These are phyloP conservation scores for Exophiala spinifera DNA, from an alignment of 2,329 filamentous ascomycete species.

Conservation along the genomic window DNA sequence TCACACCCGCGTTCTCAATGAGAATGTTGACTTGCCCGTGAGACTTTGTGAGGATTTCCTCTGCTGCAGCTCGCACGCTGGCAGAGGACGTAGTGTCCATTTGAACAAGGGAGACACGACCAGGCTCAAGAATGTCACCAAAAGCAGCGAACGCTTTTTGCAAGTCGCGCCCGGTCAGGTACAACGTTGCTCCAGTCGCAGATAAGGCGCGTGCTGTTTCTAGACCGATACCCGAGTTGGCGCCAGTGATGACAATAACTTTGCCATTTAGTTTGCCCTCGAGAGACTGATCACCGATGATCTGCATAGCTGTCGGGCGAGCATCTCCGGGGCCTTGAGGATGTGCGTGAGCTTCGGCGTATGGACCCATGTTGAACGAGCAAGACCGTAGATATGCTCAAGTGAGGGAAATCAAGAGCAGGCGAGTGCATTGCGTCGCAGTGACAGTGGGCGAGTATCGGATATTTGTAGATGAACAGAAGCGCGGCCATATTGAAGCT, in stretches of 20 bases:
- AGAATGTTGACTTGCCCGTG: constrained; percentile 20
- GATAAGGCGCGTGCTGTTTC: constrained; percentile 38
- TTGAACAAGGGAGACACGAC: constrained; percentile 37
- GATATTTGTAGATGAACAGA: too few species aligned
- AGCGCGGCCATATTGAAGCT: too few species aligned
- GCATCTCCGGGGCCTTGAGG: constrained; percentile 20
- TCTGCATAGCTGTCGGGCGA: constrained; percentile 18
- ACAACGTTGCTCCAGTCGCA: constrained; percentile 38
- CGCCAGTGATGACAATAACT: constrained; percentile 38
- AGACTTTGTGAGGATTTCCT: constrained; percentile 21
- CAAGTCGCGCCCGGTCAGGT: constrained; percentile 36
- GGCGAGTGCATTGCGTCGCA: too few species aligned
- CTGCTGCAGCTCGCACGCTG: constrained; percentile 43
- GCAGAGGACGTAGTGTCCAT: constrained; percentile 47
- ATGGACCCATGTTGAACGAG: constrained; percentile 10
- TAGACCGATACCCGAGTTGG: constrained; percentile 37
- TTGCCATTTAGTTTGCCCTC: constrained; percentile 26
- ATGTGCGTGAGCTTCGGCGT: constrained; percentile 27
- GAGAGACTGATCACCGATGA: constrained; percentile 24
- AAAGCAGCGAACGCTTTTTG: constrained; percentile 32
- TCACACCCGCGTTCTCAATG: constrained; percentile 44
- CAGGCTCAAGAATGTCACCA: constrained; percentile 23
- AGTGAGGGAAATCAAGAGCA: too few species aligned
- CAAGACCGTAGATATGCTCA: too few species aligned
- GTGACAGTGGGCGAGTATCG: too few species aligned